Evolutionary conservation across 768 basidiomycete genomes (phyloP), one percentile per base, ranked within the genome.

Genomic region (Trametes maxima): DNA sequence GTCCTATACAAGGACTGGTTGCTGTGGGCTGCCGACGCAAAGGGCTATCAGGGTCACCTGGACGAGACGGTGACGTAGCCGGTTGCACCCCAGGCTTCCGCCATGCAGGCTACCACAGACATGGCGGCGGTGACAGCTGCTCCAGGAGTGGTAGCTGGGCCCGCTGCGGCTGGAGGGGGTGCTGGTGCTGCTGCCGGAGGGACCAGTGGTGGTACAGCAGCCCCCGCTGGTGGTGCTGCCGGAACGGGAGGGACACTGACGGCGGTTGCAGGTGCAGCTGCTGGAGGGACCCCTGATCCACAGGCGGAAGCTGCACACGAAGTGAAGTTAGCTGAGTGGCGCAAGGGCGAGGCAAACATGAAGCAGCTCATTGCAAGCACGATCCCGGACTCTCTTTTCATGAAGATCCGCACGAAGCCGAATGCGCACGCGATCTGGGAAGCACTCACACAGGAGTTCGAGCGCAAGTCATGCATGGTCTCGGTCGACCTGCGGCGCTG

Each of bases 301-400:
- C 14, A 43, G 17, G 64, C 56, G 10, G 49, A 70, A n/a, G 3
- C 44, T 0, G 50, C 55, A 4, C 72, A 68, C 56, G 65, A 69
- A 59, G 67, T 63, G 39, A 62, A 57, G 6, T 11, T 71, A 40
- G 69, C 70, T 33, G 36, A 54, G 10, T 76, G 74, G 70, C 46
- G 43, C 40, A 65, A 67, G 45, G 69, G 68, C 11, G 68, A 76
- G 40, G 67, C 70, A 7, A 67, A 70, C n/a, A 67, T 73, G 14
- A 73, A 73, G 56, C 72, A 75, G 48, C 68, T 70, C 36, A 71
- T 77, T 42, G 70, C 72, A 14, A 66, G 64, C 22, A 72, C 69
- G 25, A 74, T 76, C 19, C 72, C 72, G 21, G 73, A 76, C 65
- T 73, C 72, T 49, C 62, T 76, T 7, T 74, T 75, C 59, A 73